Conservation (phyloP, 108 stramenopile species). For the Pseudonitzschia pungens region DNA sequence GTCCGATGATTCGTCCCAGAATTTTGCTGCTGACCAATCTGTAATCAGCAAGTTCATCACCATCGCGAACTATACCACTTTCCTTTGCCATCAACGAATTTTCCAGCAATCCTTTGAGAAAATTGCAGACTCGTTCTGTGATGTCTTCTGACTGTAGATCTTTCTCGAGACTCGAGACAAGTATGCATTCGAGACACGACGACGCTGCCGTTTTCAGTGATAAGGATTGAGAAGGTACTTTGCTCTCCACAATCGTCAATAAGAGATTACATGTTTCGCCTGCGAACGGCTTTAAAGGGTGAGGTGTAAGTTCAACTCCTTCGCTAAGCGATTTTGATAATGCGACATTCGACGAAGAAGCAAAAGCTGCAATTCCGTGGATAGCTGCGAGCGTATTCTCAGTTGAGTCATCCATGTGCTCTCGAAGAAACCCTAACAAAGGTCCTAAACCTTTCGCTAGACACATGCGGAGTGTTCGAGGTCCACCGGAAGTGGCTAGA, state of each 20-base stretch:
- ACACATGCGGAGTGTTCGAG: constrained; percentile 56
- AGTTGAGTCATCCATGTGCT: constrained; percentile 39
- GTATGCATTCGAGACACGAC: constrained; percentile 24
- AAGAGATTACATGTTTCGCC: constrained; percentile 37
- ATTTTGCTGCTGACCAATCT: not conserved
- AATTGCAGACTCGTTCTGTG: constrained; percentile 21
- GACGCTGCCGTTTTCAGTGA: constrained; percentile 20
- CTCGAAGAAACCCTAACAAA: constrained; percentile 31
- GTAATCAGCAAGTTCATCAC: constrained; percentile 2
- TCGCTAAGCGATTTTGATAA: constrained; percentile 35
- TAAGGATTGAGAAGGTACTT: constrained; percentile 6
- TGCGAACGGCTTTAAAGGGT: constrained; percentile 58
- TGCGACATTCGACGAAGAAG: constrained; percentile 62
- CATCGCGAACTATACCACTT: not conserved
- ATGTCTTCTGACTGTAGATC: constrained; percentile 17
- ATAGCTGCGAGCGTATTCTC: constrained; percentile 52
- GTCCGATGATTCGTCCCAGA: constrained; percentile 27
- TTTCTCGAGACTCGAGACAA: not conserved
- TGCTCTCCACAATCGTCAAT: constrained; percentile 16
- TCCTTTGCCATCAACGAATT: not conserved
- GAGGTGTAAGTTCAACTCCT: constrained; percentile 66
- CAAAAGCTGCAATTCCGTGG: constrained; percentile 70
- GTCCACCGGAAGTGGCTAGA: constrained; percentile 62
- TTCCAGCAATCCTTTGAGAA: constrained; percentile 23
- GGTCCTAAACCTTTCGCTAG: constrained; percentile 49